Evolutionary conservation across 345 rosid genomes (phyloP), one percentile per base, ranked within the genome.

Genomic region (Cochlearia excelsa): DNA sequence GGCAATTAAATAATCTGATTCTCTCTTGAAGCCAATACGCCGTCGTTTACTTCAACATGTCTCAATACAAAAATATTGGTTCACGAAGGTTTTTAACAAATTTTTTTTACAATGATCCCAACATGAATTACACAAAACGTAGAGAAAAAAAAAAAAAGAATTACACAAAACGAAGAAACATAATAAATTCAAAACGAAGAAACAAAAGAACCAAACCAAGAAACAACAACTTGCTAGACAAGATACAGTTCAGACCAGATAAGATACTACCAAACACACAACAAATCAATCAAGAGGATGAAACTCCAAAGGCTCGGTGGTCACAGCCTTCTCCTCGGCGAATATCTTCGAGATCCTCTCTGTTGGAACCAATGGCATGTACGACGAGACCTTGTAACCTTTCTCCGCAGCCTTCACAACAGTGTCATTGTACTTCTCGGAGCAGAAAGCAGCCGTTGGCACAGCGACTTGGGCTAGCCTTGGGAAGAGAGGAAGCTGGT

Each of bases 321-420:
- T 16, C 55, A 57, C 75, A 2, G 73, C 65, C 27, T 60, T 74
- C 9, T 58, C 82, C 3, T 65, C 73, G n/a, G 64, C 29, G 34
- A 90, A 94, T 27, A 82, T 81, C 79, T 79, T 78, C 4, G 95
- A 88, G 51, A 90, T 94, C 86, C 61, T 85, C 80, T 78, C 79
- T 0, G 90, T 82, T 6, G 99, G 97, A 69, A 94, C 93, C 74
- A 85, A 66, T 0, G 99, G 97, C 77, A 94, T 59, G 71, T 80
- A 84, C 0, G 83, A 70, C 4, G 95, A 74, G 9, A 87, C 87
- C 62, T 67, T 78, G 86, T 80, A 90, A 6, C 99, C 99, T 46
- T 84, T 85, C 76, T 82, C 87, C 0, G 85, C 88, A 33, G 90
- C 79, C 71, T 49, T 81, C 11, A 66, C 63, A 40, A 90, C 96